A percentile compares a stretch with the other conserved stretches of the same genome.
Evolutionary conservation across 73 alveolate species (phyloP).

Genomic region (Stentor roeselii): DNA sequence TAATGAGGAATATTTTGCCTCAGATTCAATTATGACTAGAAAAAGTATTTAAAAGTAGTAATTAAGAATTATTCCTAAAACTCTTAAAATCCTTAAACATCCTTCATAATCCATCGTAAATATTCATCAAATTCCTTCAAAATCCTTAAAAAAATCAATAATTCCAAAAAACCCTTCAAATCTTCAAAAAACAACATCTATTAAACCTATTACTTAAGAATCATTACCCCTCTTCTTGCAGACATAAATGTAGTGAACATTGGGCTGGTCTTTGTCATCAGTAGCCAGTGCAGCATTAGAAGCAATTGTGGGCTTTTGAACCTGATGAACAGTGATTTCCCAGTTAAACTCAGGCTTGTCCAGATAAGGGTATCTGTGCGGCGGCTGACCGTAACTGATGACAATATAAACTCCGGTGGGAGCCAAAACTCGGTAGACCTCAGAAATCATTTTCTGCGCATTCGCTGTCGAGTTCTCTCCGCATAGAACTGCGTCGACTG

Average conservation of each 20-base stretch:
- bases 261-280: conserved; percentile 92
- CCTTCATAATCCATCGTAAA: no score
- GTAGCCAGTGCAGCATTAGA: conserved; percentile 82
- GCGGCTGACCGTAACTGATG: conserved; percentile 94
- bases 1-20: no score
- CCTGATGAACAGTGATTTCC: conserved; percentile 80
- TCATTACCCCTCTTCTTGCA: conserved; percentile 45
- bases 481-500: conserved; percentile 90
- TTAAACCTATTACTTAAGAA: background rate
- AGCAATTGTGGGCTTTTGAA: conserved; percentile 87
- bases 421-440: conserved; percentile 85
- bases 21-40: no score
- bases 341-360: conserved; percentile 78
- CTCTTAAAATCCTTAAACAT: no score
- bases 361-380: conserved; percentile 76
- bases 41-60: no score
- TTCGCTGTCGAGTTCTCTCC: conserved; percentile 94
- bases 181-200: no score
- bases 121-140: no score
- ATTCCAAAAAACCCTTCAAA: no score
- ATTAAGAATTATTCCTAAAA: no score
- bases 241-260: conserved; percentile 91
- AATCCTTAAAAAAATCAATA: no score
- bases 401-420: conserved; percentile 94
- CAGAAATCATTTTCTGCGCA: conserved; percentile 87